Base-by-base conservation (phyloP, 257 asterid genomes). In the Anisodus acutangulus region DNA sequence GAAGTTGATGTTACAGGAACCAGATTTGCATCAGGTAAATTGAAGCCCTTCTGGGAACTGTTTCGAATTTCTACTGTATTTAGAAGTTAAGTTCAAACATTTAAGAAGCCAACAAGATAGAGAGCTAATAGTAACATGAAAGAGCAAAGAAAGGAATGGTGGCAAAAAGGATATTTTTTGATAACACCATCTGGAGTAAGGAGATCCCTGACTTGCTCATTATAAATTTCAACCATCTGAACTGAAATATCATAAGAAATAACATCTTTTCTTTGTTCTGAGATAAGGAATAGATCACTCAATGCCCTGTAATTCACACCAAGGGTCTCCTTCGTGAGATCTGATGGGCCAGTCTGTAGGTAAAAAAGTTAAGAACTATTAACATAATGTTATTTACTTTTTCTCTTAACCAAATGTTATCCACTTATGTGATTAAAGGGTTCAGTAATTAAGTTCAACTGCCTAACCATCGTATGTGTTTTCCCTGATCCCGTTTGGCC, bases 401-500 rank as follows among this genome's bases (percentile, higher is more conserved):
- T 49, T 11, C 35, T 74, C 43, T 76, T 51, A 76, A 76, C 81
- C 81, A 76, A 76, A 19, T 19, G 22, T 49, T 22, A 76, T 76
- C 62, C 81, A 51, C 45, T 11, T 76, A 7, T 76, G 60, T 76
- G 47, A 53, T 51, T 51, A 76, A 53, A 51, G 63, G 60, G 63
- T 76, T 76, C 45, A 26, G 39, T 12, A 51, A 76, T 51, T 22
- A 76, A 26, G 64, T 81, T 58, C 53, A 82, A 60, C 80, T 84
- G 41, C 78, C 91, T 81, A 87, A 95, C 98, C 98, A 94, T 93
- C 9, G 98, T 95, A 83, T 88, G 88, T 55, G 98, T 95, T 90
- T 95, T 95, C 68, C 98, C 98, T 0, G 98, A 92, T 83, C 98
- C 98, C 10, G 98, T 95, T 92, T 95, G 98, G 72, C 98, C 98